Conservation (phyloP, 306 rosid species). For the Echinosophora koreensis region DNA sequence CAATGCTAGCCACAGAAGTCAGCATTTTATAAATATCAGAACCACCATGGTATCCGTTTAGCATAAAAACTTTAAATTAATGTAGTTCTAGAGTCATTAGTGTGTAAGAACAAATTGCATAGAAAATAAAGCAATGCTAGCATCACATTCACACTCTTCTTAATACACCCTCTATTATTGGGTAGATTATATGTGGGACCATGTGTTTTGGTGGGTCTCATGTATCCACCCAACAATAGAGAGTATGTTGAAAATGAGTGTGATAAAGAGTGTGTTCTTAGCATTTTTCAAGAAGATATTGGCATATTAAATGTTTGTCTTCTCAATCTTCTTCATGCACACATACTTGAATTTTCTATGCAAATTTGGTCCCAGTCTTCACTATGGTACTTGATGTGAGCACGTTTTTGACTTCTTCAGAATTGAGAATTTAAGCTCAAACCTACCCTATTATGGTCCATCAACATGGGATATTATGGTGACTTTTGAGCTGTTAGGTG, state of each 20-base stretch:
- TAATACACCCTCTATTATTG: too few relatives aligned
- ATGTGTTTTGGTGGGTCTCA: too few relatives aligned
- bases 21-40: constrained; percentile 20
- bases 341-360: not conserved
- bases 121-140: too few relatives aligned
- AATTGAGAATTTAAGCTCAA: constrained; percentile 21
- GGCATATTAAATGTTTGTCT: not conserved
- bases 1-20: constrained; percentile 4
- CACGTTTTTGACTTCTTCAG: constrained; percentile 49
- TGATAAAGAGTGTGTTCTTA: too few relatives aligned
- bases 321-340: not conserved
- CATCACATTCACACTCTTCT: too few relatives aligned
- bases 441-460: constrained; percentile 44
- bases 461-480: constrained; percentile 27
- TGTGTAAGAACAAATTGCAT: too few relatives aligned
- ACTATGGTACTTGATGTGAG: constrained; percentile 52
- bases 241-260: too few relatives aligned
- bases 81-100: too few relatives aligned
- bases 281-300: not conserved
- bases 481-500: constrained; percentile 44
- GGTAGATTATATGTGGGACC: too few relatives aligned
- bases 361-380: constrained; percentile 40
- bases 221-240: too few relatives aligned
- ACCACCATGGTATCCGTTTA: not conserved
- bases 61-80: too few relatives aligned